phyloP scores from a whole-genome alignment of 345 rosid species.

The Acer negundo region DNA sequence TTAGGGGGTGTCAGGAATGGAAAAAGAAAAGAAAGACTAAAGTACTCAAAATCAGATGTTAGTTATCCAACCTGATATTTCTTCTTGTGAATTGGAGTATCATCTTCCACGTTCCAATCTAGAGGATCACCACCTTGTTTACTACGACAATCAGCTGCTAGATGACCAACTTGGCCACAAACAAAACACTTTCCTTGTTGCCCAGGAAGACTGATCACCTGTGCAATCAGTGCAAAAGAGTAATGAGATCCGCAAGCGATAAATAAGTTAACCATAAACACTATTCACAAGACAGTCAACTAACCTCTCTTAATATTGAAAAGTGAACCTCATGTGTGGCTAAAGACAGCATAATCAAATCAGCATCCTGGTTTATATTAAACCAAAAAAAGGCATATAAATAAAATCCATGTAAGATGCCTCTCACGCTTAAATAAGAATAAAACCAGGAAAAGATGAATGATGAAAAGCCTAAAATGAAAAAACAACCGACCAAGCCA shows the following conservation, averaged over 20 bases:
- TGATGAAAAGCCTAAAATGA: background rate
- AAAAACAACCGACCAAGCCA: constrained; percentile 68
- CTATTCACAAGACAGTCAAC: constrained; percentile 22
- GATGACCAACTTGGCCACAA: constrained; percentile 95
- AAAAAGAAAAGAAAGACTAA: too few species aligned
- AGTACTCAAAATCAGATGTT: constrained; percentile 10
- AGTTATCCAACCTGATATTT: constrained; percentile 83
- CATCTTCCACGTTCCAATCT: constrained; percentile 52
- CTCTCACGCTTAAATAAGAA: background rate
- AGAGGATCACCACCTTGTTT: constrained; percentile 45
- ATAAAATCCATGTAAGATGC: background rate
- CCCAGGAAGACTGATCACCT: constrained; percentile 90
- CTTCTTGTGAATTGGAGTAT: constrained; percentile 88
- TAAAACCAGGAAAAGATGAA: background rate
- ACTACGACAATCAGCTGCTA: constrained; percentile 92
- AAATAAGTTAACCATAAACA: background rate
- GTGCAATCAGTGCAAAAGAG: constrained; percentile 14
- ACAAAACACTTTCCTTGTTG: constrained; percentile 90
- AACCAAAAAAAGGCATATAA: background rate
- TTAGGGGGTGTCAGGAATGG: too few species aligned
- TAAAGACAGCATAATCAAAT: constrained; percentile 92
- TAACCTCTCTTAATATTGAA: constrained; percentile 96
- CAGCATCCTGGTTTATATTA: constrained; percentile 78
- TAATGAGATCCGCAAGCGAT: constrained; percentile 10
- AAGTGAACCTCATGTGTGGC: constrained; percentile 99